Conservation (phyloP, 2,329 filamentous ascomycete genomes). For the Fusarium stilboides region DNA sequence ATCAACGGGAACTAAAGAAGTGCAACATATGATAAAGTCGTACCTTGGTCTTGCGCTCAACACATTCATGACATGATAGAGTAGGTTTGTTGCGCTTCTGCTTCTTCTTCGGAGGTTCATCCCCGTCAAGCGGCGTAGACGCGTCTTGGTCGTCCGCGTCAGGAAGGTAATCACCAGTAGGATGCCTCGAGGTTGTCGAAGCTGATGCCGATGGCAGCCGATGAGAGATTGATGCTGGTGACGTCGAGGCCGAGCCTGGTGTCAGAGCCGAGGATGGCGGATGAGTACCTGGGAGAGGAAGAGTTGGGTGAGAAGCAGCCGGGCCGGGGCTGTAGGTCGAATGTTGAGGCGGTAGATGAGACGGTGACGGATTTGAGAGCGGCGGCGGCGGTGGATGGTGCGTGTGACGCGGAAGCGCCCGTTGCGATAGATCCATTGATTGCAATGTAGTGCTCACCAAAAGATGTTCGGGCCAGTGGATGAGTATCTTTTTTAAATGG, state of each 20-base stretch:
- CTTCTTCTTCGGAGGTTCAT: constrained; percentile 73
- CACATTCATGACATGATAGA: constrained; percentile 83
- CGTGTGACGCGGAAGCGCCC: constrained; percentile 48
- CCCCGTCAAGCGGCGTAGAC: constrained; percentile 44
- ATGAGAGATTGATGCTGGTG: constrained; percentile 48
- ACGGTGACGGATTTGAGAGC: constrained; percentile 40
- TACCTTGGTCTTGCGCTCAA: constrained; percentile 87
- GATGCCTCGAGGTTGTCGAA: constrained; percentile 38
- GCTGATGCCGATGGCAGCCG: constrained; percentile 44
- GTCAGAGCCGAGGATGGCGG: constrained; percentile 45
- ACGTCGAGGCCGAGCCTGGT: constrained; percentile 50
- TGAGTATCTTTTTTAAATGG: constrained; percentile 16
- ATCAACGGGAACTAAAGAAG: constrained; percentile 16
- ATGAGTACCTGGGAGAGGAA: constrained; percentile 38
- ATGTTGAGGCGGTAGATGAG: constrained; percentile 40
- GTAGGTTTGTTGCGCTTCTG: constrained; percentile 90
- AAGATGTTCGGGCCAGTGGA: constrained; percentile 20
- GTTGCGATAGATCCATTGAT: constrained; percentile 51
- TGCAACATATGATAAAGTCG: constrained; percentile 16
- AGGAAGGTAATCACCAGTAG: constrained; percentile 37
- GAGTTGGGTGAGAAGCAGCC: constrained; percentile 26
- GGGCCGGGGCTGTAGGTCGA: constrained; percentile 42
- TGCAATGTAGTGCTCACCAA: constrained; percentile 20
- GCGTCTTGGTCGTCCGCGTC: constrained; percentile 45
- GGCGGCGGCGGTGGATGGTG: constrained; percentile 38